These are phyloP conservation scores for Cryphonectria radicalis DNA, from an alignment of 2,329 filamentous ascomycete species.

Conservation along the genomic window DNA sequence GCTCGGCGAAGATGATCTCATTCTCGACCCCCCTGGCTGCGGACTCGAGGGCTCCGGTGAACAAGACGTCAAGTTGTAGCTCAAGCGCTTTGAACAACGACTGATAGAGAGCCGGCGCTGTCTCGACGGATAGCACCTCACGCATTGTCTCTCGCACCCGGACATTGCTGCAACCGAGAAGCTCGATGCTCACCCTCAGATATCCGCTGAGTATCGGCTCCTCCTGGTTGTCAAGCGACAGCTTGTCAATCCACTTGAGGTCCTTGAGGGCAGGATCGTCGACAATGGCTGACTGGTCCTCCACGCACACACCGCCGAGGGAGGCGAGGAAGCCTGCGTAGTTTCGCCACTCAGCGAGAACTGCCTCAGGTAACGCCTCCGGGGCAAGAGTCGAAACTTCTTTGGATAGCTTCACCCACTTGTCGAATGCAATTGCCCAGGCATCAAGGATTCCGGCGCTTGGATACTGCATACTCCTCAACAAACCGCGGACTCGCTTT, in stretches of 20 bases:
- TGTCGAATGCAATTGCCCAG: conserved; percentile 69
- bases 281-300: conserved; percentile 58
- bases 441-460: conserved; percentile 69
- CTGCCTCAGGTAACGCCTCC: conserved; percentile 59
- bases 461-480: conserved; percentile 64
- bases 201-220: conserved; percentile 65
- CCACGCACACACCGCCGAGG: conserved; percentile 67
- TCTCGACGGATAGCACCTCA: conserved; percentile 68
- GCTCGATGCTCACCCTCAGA: conserved; percentile 65
- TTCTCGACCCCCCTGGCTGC: conserved; percentile 57
- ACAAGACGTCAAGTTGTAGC: conserved; percentile 65
- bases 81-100: conserved; percentile 69
- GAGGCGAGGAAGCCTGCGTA: conserved; percentile 71
- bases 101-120: conserved; percentile 64
- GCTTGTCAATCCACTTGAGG: conserved; percentile 67
- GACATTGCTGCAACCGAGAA: conserved; percentile 67
- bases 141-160: conserved; percentile 69
- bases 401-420: conserved; percentile 67
- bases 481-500: conserved; percentile 63
- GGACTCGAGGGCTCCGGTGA: conserved; percentile 58
- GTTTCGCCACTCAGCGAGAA: conserved; percentile 69
- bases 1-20: conserved; percentile 69
- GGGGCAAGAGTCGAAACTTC: conserved; percentile 60
- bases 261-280: conserved; percentile 63
- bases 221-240: conserved; percentile 62